Evolutionary conservation across 106 monocot species (phyloP).

Genomic region (Xerophyta viscosa): DNA sequence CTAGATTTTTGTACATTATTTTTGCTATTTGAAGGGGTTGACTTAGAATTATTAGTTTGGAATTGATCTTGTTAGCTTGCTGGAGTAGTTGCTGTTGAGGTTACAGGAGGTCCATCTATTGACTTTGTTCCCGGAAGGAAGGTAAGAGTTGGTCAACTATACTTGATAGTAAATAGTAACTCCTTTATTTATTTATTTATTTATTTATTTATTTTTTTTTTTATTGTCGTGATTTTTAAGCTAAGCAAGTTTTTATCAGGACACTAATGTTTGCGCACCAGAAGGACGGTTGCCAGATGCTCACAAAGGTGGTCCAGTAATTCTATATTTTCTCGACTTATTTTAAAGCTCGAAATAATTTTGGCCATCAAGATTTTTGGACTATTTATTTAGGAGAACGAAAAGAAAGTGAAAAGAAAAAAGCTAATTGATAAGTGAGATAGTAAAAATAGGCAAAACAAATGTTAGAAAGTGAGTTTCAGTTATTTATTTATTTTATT

Average conservation of each 20-base stretch:
- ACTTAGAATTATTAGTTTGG: background rate
- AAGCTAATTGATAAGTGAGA: too few species aligned
- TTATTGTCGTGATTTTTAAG: constrained; percentile 4
- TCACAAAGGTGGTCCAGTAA: constrained; percentile 51
- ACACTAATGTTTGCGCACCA: constrained; percentile 70
- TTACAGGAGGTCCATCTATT: constrained; percentile 80
- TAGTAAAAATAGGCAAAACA: too few species aligned
- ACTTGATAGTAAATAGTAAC: background rate
- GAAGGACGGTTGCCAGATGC: constrained; percentile 95
- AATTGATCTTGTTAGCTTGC: constrained; percentile 47
- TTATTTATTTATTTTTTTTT: background rate
- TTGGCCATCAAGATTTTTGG: too few species aligned
- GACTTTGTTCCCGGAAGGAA: constrained; percentile 81
- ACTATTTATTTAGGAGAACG: too few species aligned
- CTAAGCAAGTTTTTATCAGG: constrained; percentile 25
- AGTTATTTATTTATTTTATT: too few species aligned
- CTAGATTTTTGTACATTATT: background rate
- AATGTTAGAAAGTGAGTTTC: too few species aligned
- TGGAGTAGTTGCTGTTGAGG: constrained; percentile 96
- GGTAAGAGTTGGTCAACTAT: constrained; percentile 22
- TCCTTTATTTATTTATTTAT: constrained; percentile 1
- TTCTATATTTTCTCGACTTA: background rate
- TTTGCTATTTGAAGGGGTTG: background rate
- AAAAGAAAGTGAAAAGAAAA: too few species aligned
- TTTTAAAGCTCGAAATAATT: too few species aligned